Conservation (phyloP, 331 rosid genomes). For the Malus hybrid region DNA sequence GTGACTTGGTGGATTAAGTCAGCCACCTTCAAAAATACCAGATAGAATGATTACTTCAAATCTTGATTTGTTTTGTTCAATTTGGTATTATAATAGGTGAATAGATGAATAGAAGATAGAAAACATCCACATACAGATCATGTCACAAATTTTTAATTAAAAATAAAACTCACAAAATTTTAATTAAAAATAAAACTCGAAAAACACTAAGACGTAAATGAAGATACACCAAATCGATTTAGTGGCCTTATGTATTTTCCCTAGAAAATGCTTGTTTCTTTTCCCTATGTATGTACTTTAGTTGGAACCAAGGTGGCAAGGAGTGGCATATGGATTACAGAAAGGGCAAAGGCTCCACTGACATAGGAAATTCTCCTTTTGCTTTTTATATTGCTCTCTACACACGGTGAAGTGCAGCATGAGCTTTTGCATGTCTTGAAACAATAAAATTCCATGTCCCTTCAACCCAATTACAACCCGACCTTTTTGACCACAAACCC, state of each 20-base stretch:
- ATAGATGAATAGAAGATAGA: neutral
- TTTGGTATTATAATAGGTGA: neutral
- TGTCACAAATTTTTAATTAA: no score
- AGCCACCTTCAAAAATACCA: neutral
- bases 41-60: neutral
- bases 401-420: slow-evolving; percentile 10
- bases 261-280: no score
- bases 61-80: neutral
- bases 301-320: slow-evolving; percentile 27
- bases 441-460: slow-evolving; percentile 24
- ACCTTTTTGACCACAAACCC: slow-evolving; percentile 34
- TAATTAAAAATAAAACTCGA: no score
- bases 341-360: slow-evolving; percentile 40
- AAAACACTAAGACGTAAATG: no score
- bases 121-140: no score
- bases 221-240: no score
- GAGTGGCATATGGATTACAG: slow-evolving; percentile 38
- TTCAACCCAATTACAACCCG: slow-evolving; percentile 18
- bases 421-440: slow-evolving; percentile 65
- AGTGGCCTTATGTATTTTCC: no score
- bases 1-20: neutral
- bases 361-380: slow-evolving; percentile 36
- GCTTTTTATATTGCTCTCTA: slow-evolving; percentile 27
- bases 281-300: neutral
- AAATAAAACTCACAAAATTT: no score